Conservation (phyloP, 2,329 filamentous ascomycete genomes). For the Talaromyces rugulosus region DNA sequence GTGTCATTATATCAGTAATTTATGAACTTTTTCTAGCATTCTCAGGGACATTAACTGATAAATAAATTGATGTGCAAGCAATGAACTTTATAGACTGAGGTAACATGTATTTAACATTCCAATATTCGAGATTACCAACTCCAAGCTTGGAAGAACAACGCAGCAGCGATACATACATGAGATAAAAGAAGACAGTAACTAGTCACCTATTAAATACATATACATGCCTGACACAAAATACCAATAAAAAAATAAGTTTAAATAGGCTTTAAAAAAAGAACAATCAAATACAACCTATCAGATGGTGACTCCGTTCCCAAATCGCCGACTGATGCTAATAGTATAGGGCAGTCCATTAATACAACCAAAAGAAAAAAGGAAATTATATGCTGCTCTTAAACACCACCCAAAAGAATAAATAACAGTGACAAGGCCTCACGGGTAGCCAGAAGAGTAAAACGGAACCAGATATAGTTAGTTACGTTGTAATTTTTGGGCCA, state of each 20-base stretch:
- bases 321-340: background rate
- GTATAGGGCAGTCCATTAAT: background rate
- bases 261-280: background rate
- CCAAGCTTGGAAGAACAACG: too few relatives aligned
- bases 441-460: background rate
- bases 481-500: background rate
- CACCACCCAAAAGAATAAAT: background rate
- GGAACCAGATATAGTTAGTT: background rate
- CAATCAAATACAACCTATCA: background rate
- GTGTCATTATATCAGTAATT: background rate
- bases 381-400: background rate
- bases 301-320: background rate
- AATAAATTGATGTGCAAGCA: too few relatives aligned
- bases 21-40: too few relatives aligned
- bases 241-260: too few relatives aligned
- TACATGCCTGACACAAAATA: background rate
- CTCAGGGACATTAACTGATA: too few relatives aligned
- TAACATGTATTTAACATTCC: too few relatives aligned
- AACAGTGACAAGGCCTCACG: background rate
- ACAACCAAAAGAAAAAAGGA: background rate
- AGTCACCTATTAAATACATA: background rate
- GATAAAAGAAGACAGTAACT: background rate
- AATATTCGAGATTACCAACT: too few relatives aligned
- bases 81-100: too few relatives aligned
- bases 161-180: background rate